These are phyloP conservation scores for Melampsora occidentalis DNA, from an alignment of 1,284 basidiomycete genomes.

Conservation along the genomic window DNA sequence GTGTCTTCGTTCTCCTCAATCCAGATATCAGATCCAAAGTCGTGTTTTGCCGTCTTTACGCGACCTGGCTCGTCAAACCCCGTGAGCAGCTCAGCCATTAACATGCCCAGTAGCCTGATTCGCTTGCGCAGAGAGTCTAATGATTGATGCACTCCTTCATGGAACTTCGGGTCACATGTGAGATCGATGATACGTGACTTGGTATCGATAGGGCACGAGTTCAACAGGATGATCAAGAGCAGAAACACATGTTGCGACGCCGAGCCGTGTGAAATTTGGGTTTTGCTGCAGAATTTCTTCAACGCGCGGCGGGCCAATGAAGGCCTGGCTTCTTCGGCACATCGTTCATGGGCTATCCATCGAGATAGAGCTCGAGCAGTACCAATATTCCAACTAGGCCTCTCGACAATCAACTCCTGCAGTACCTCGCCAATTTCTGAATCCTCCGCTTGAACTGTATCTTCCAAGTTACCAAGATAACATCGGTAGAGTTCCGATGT, in stretches of 20 bases:
- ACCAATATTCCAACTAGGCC: slow-evolving; percentile 12
- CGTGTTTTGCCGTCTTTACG: slow-evolving; percentile 2
- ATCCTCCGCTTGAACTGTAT: not conserved
- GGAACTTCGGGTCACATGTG: slow-evolving; percentile 11
- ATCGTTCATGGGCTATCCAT: slow-evolving; percentile 6
- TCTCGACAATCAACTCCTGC: slow-evolving; percentile 1
- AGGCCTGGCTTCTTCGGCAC: not conserved
- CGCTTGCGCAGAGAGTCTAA: slow-evolving; percentile 16
- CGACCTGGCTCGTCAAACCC: slow-evolving; percentile 8
- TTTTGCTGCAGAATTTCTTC: not conserved
- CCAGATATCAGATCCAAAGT: slow-evolving; percentile 31
- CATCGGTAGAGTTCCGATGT: slow-evolving; percentile 12
- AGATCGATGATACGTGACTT: not conserved
- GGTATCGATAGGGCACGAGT: slow-evolving; percentile 4
- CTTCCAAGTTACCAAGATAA: slow-evolving; percentile 22
- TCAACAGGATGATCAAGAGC: slow-evolving; percentile 29
- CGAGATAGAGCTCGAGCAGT: slow-evolving; percentile 29
- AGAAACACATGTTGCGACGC: slow-evolving; percentile 22
- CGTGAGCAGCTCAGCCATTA: slow-evolving; percentile 33
- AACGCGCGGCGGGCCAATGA: slow-evolving; percentile 6
- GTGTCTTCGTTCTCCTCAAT: not conserved
- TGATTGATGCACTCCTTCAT: slow-evolving; percentile 28
- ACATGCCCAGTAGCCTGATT: slow-evolving; percentile 35
- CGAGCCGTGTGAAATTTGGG: slow-evolving; percentile 23
- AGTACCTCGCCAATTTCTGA: slow-evolving; percentile 9